These are phyloP conservation scores for Colletotrichum viniferum DNA, from an alignment of 2,329 filamentous ascomycete species.

Conservation along the genomic window DNA sequence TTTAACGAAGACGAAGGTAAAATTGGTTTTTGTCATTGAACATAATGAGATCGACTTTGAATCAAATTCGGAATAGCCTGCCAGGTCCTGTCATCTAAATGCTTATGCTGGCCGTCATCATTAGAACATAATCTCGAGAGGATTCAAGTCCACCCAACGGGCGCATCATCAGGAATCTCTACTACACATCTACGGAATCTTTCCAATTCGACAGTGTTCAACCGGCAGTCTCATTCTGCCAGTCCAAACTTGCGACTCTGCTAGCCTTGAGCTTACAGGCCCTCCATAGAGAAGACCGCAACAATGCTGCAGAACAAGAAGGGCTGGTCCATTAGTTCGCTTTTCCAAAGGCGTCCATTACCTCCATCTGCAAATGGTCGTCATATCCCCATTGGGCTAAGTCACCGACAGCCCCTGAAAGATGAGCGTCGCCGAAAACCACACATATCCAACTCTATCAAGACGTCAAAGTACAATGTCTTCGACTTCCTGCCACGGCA, in stretches of 20 bases:
- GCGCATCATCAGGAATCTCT: not conserved
- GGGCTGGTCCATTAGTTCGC: not conserved
- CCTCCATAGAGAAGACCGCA: not conserved
- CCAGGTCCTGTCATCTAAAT: not conserved
- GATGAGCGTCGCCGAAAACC: constrained; percentile 49
- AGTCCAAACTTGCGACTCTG: not conserved
- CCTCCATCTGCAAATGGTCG: constrained; percentile 74
- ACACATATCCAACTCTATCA: constrained; percentile 68
- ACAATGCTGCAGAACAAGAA: not conserved
- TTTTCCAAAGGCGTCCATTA: constrained; percentile 36
- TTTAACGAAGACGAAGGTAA: not conserved
- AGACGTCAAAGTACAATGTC: constrained; percentile 81
- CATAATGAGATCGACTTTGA: not conserved
- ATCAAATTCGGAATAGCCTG: not conserved
- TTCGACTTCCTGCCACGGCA: constrained; percentile 90
- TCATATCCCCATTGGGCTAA: constrained; percentile 46
- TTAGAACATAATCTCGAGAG: not conserved
- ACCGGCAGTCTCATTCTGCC: not conserved
- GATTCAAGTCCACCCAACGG: not conserved
- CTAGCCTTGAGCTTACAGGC: not conserved
- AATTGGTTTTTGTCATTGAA: not conserved
- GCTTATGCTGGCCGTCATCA: not conserved
- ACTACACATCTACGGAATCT: not conserved
- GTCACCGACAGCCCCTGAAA: constrained; percentile 43
- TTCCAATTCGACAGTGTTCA: not conserved